Conservation (phyloP, 1,139 yeast species). For the Blastobotrys ciferrii region DNA sequence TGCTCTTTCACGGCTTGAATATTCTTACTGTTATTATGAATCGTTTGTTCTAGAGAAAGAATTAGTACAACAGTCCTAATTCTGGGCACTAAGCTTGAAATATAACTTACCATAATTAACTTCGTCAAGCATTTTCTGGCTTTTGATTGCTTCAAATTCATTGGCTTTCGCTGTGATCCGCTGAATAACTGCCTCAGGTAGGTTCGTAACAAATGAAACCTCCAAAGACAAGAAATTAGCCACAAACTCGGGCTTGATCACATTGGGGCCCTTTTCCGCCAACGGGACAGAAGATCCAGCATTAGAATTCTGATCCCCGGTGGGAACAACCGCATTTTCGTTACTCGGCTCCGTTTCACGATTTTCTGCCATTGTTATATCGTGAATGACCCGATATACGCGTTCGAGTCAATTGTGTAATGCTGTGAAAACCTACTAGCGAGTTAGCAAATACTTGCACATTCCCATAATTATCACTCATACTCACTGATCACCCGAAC, state of each 20-base stretch:
- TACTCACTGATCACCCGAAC: too few species aligned
- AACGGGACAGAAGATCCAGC: slow-evolving; percentile 9
- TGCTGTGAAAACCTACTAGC: neutral
- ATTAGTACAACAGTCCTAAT: too few species aligned
- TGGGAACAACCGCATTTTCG: neutral
- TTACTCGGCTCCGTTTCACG: slow-evolving; percentile 1
- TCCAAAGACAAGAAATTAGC: slow-evolving; percentile 30
- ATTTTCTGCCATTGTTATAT: slow-evolving; percentile 4
- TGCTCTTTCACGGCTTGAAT: slow-evolving; percentile 38
- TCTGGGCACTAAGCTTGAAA: too few species aligned
- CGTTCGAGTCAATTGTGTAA: neutral
- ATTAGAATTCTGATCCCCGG: neutral
- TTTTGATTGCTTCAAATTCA: slow-evolving; percentile 49
- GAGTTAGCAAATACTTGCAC: neutral
- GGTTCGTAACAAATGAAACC: slow-evolving; percentile 23
- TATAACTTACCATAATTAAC: slow-evolving; percentile 38
- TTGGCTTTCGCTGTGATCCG: slow-evolving; percentile 46
- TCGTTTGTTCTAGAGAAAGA: slow-evolving; percentile 49
- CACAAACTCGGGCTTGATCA: slow-evolving; percentile 31
- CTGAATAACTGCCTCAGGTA: slow-evolving; percentile 30
- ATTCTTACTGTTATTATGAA: slow-evolving; percentile 41
- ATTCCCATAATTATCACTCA: too few species aligned
- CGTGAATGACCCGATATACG: neutral
- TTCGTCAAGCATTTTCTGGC: slow-evolving; percentile 52
- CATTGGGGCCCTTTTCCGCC: slow-evolving; percentile 11